phyloP scores from a whole-genome alignment of 192 early-diverging fungal genomes.

The Neocallimastix lanati region DNA sequence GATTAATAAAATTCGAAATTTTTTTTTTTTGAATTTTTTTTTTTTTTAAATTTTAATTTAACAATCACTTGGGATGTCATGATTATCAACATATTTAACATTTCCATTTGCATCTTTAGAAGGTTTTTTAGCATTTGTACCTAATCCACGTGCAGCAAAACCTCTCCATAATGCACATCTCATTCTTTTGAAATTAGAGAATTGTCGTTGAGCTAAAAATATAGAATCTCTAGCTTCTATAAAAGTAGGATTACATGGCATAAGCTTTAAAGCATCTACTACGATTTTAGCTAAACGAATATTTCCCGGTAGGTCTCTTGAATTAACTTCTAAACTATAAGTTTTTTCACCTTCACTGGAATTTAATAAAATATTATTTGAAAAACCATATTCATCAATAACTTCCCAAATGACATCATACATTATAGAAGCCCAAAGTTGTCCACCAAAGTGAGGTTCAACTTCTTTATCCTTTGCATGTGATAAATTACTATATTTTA shows the following conservation, averaged over 20 bases:
- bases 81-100: not conserved
- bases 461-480: not conserved
- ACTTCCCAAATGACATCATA: slow-evolving; percentile 45
- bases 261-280: slow-evolving; percentile 57
- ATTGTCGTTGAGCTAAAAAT: slow-evolving; percentile 39
- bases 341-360: not conserved
- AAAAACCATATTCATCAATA: slow-evolving; percentile 36
- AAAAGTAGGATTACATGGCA: slow-evolving; percentile 59
- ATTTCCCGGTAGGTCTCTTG: slow-evolving; percentile 39
- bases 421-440: not conserved
- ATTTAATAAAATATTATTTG: slow-evolving; percentile 3
- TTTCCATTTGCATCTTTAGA: not conserved
- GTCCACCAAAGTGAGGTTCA: not conserved
- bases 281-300: slow-evolving; percentile 50
- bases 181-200: slow-evolving; percentile 44
- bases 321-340: not conserved
- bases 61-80: not conserved
- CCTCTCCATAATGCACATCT: slow-evolving; percentile 51
- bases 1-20: too few species aligned
- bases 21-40: too few species aligned
- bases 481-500: not conserved
- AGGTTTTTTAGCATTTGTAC: slow-evolving; percentile 31
- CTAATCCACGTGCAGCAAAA: slow-evolving; percentile 83
- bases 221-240: slow-evolving; percentile 60
- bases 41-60: not conserved